Conservation (phyloP, 2,329 filamentous ascomycete genomes). For the Fusarium graminum region DNA sequence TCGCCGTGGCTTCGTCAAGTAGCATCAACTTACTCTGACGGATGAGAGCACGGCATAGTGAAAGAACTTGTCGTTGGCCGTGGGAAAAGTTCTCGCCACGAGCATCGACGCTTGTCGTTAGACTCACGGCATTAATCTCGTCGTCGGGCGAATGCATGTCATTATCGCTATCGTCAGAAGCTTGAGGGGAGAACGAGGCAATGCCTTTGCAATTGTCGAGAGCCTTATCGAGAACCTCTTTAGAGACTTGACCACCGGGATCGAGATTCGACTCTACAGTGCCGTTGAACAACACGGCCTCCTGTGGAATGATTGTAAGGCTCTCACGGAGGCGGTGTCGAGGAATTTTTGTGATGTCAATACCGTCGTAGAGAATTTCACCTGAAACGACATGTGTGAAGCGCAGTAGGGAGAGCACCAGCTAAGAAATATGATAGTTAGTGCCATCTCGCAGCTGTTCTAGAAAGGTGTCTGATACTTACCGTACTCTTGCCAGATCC, state of each 20-base stretch:
- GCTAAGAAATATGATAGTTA: conserved; percentile 45
- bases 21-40: conserved; percentile 68
- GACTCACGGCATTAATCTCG: conserved; percentile 47
- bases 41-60: conserved; percentile 68
- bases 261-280: conserved; percentile 71
- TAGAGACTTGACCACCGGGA: conserved; percentile 69
- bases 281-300: conserved; percentile 69
- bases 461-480: conserved; percentile 46
- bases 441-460: neutral
- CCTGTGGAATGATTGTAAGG: conserved; percentile 70
- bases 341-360: conserved; percentile 66
- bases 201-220: conserved; percentile 73
- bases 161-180: conserved; percentile 51
- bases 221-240: conserved; percentile 67
- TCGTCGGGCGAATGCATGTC: conserved; percentile 36
- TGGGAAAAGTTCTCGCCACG: conserved; percentile 69
- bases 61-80: conserved; percentile 70
- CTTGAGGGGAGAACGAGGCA: conserved; percentile 62
- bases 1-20: conserved; percentile 70
- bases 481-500: conserved; percentile 88
- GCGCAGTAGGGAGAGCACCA: conserved; percentile 67
- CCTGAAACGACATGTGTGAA: conserved; percentile 66
- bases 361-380: conserved; percentile 67
- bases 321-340: conserved; percentile 65
- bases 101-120: conserved; percentile 63